These are phyloP conservation scores for Stephania cephalantha DNA, from an alignment of 164 flowering plant genomes.

Conservation along the genomic window DNA sequence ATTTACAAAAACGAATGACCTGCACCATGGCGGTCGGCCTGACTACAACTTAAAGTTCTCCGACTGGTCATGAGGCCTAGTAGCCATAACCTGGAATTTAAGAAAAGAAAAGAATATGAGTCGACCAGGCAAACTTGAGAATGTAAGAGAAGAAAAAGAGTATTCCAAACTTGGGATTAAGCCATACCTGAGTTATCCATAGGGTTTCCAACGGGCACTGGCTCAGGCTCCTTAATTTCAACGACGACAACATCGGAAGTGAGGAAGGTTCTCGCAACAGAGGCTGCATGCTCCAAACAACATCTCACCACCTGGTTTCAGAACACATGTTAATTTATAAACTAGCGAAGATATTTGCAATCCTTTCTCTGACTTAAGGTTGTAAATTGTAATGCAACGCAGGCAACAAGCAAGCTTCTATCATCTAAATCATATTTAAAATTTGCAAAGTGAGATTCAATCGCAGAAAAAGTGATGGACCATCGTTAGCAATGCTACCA, in stretches of 20 bases:
- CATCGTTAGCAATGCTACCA: neutral
- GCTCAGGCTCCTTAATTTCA: constrained; percentile 83
- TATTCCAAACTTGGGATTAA: neutral
- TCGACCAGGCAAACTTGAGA: neutral
- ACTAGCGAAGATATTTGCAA: neutral
- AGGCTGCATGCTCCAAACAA: constrained; percentile 89
- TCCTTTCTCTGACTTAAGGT: neutral
- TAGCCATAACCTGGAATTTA: constrained; percentile 26
- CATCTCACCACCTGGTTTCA: constrained; percentile 70
- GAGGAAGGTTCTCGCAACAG: constrained; percentile 83
- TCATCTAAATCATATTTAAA: neutral
- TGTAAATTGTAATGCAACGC: neutral
- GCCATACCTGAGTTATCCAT: constrained; percentile 75
- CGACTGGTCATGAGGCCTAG: constrained; percentile 1
- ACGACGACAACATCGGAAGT: constrained; percentile 89
- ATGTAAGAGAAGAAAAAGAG: neutral
- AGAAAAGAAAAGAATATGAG: neutral
- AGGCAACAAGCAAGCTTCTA: neutral
- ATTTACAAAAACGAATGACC: neutral
- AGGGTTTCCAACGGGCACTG: constrained; percentile 61
- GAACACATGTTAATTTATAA: neutral
- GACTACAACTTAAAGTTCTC: neutral
- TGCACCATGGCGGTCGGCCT: neutral
- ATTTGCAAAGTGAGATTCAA: neutral
- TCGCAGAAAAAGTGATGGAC: neutral